Conservation (phyloP, 441 rosid genomes). For the Jatropha multifida region DNA sequence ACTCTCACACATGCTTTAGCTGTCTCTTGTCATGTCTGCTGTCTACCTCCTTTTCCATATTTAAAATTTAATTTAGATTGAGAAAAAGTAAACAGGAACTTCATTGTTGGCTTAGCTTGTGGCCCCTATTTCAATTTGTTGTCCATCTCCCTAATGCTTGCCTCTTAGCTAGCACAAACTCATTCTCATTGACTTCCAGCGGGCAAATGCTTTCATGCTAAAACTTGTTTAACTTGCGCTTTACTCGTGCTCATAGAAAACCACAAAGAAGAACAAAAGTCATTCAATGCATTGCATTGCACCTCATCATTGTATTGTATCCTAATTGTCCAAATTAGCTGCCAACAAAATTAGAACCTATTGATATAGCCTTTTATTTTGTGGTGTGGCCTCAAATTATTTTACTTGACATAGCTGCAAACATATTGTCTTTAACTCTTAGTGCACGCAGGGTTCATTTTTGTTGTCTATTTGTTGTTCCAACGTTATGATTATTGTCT, state of each 20-base stretch:
- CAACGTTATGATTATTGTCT: neutral
- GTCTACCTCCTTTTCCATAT: neutral
- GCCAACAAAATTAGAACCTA: neutral
- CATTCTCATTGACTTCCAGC: neutral
- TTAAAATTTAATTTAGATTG: neutral
- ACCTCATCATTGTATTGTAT: neutral
- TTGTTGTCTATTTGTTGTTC: neutral
- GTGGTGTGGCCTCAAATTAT: too few species aligned
- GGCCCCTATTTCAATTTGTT: neutral
- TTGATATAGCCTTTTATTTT: neutral
- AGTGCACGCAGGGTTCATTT: neutral
- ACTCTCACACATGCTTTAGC: neutral
- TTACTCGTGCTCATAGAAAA: neutral
- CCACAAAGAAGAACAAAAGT: neutral
- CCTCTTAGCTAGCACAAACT: neutral
- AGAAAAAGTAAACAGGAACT: neutral
- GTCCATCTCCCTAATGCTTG: neutral
- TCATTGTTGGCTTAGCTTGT: slow-evolving; percentile 4
- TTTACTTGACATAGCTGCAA: neutral
- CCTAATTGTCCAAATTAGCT: neutral
- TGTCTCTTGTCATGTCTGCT: neutral
- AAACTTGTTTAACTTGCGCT: neutral
- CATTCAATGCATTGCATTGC: neutral
- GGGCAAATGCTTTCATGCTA: neutral
- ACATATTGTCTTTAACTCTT: neutral